Base-by-base conservation (phyloP, 2,329 filamentous ascomycete genomes). In the Knoxdaviesia proteae region DNA sequence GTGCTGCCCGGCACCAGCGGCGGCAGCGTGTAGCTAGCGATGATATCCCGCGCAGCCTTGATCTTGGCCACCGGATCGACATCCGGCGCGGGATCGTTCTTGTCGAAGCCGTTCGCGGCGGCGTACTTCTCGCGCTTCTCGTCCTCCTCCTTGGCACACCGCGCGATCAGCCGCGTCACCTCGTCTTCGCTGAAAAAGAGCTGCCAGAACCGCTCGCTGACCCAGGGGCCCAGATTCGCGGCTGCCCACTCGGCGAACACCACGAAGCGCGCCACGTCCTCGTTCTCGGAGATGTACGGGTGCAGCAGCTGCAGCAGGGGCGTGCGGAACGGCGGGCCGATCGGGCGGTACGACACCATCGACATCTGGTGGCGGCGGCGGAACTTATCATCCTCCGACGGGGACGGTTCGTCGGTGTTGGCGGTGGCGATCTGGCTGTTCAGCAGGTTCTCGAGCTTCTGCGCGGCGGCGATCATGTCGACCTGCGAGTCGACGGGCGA, bases 401-500 rank as follows among this genome's bases (percentile, higher is more conserved):
- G 52, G 3, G 20, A 20, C 20, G 20, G 20, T 20, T 20, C 20
- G 20, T 61, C 56, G 36, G 71, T 60, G 0, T 62, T 59, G 4
- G 64, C 75, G 0, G 90, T 96, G 5, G 80, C 80, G 52, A 98
- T 94, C 51, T 78, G 76, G 55, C 79, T 81, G 53, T 90, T 72
- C 1, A 98, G 64, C 35, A 93, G 64, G 1, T 60, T 67, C 54
- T 96, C 88, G 0, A 98, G 69, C 42, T 82, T 74, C 46, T 63
- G 61, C 0, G 83, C 81, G 35, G 82, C 83, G 46, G 73, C 64
- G 10, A 67, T 64, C 32, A 93, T 69, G 49, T 94, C 77, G 0
- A 71, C 70, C 52, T 83, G 80, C 0, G 83, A 76, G 59, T 96
- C 87, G 3, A 94, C 79, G 0, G 90, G 90, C 0, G 90, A 96